phyloP scores from a whole-genome alignment of 257 asterid species.

The Ehretia macrophylla region DNA sequence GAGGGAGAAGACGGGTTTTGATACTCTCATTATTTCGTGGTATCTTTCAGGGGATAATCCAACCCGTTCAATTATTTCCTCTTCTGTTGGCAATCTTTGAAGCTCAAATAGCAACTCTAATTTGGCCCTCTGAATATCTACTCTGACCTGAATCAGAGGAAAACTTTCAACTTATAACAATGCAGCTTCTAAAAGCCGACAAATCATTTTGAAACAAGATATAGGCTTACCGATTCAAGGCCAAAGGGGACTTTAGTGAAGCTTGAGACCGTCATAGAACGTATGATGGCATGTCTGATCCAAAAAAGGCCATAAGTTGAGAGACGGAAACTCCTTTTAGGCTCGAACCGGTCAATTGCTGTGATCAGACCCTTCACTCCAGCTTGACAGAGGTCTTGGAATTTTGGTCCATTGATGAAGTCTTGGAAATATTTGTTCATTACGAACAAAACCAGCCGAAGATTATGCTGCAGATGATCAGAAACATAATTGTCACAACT shows the following conservation, averaged over 20 bases:
- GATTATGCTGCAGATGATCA: conserved; percentile 74
- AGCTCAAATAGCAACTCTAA: conserved; percentile 59
- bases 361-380: conserved; percentile 97
- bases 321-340: conserved; percentile 59
- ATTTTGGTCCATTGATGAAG: conserved; percentile 61
- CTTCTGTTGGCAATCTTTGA: conserved; percentile 59
- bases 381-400: conserved; percentile 90
- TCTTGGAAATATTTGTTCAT: conserved; percentile 92
- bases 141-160: conserved; percentile 51
- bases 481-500: conserved; percentile 6
- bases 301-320: conserved; percentile 90
- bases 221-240: conserved; percentile 75
- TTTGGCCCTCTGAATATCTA: conserved; percentile 65
- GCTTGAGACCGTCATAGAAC: conserved; percentile 88
- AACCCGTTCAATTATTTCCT: conserved; percentile 54
- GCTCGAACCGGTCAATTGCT: conserved; percentile 89
- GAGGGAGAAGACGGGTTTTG: conserved; percentile 68
- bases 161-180: neutral
- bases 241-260: conserved; percentile 92
- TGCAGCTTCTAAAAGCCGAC: no score
- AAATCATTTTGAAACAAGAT: no score
- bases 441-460: conserved; percentile 83
- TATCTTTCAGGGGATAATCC: conserved; percentile 72
- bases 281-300: conserved; percentile 87
- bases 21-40: conserved; percentile 67